Evolutionary conservation across 2,329 filamentous ascomycete species (phyloP).

Genomic region (Podosphaera xanthii): DNA sequence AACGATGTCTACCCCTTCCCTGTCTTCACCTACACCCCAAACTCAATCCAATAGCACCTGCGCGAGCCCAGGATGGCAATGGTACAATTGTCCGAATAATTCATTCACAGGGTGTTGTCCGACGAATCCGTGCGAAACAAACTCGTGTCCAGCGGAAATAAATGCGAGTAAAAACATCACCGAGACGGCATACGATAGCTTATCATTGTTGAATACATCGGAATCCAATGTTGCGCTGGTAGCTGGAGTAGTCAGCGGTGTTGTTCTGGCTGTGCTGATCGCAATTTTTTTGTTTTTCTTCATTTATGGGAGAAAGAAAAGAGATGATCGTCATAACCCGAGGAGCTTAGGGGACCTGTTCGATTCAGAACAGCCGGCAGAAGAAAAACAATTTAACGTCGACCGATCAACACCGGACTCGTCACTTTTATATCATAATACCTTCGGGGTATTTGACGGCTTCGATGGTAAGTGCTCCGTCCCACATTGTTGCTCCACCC

Average conservation of each 20-base stretch:
- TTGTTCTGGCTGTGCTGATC: not conserved
- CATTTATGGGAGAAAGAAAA: not conserved
- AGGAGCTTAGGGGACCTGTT: not conserved
- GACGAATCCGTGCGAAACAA: not conserved
- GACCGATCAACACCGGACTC: not conserved
- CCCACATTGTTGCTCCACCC: too few relatives aligned
- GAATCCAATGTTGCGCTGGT: not conserved
- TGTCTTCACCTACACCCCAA: too few relatives aligned
- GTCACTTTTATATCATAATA: not conserved
- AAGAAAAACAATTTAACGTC: not conserved
- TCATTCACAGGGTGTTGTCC: not conserved
- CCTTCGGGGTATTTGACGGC: not conserved
- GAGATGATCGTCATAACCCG: not conserved
- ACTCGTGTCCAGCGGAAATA: not conserved
- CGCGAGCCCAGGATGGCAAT: not conserved
- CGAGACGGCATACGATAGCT: not conserved
- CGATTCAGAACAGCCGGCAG: not conserved
- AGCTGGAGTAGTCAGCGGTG: not conserved
- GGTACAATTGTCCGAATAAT: not conserved
- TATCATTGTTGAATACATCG: not conserved
- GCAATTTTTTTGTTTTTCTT: not conserved
- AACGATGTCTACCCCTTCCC: not conserved
- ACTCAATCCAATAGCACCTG: not conserved
- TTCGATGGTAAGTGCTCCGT: not conserved
- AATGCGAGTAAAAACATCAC: not conserved